These are phyloP conservation scores for Zymoseptoria ardabiliae DNA, from an alignment of 2,329 filamentous ascomycete species.

Conservation along the genomic window DNA sequence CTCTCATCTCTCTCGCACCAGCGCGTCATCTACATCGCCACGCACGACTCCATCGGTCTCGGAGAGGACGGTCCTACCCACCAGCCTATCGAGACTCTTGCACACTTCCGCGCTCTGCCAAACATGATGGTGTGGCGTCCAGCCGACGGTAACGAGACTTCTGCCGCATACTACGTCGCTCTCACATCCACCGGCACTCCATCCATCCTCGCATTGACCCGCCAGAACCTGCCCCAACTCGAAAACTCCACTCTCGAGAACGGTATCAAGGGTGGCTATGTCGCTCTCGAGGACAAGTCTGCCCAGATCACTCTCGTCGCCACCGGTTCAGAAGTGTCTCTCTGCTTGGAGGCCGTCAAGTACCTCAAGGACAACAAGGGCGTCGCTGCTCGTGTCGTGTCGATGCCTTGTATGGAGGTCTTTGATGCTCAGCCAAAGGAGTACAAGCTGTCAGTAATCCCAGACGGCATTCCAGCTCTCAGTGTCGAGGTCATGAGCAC, in stretches of 20 bases:
- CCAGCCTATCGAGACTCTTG: conserved; percentile 96
- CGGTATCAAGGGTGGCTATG: conserved; percentile 92
- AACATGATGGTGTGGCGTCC: conserved; percentile 99
- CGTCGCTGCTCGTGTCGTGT: conserved; percentile 84
- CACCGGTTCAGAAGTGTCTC: conserved; percentile 91
- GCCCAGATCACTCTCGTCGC: conserved; percentile 85
- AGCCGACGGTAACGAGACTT: conserved; percentile 96
- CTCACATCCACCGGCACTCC: conserved; percentile 85
- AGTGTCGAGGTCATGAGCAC: conserved; percentile 96
- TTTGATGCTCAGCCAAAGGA: conserved; percentile 93
- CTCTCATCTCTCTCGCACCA: conserved; percentile 86
- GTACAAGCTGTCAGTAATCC: conserved; percentile 86
- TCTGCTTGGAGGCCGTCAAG: conserved; percentile 89
- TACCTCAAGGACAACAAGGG: conserved; percentile 81
- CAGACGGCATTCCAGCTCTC: conserved; percentile 86
- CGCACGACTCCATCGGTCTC: conserved; percentile 97
- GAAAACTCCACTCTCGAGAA: conserved; percentile 87
- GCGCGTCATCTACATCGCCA: conserved; percentile 90
- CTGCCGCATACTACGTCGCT: conserved; percentile 92
- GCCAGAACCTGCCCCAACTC: conserved; percentile 96
- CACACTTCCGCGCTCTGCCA: conserved; percentile 96
- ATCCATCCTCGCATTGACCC: conserved; percentile 86
- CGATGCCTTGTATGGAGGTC: conserved; percentile 92
- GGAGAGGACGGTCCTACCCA: conserved; percentile 98
- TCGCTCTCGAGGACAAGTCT: conserved; percentile 73